Conservation (phyloP, 768 basidiomycete genomes). For the Gautieria morchelliformis region DNA sequence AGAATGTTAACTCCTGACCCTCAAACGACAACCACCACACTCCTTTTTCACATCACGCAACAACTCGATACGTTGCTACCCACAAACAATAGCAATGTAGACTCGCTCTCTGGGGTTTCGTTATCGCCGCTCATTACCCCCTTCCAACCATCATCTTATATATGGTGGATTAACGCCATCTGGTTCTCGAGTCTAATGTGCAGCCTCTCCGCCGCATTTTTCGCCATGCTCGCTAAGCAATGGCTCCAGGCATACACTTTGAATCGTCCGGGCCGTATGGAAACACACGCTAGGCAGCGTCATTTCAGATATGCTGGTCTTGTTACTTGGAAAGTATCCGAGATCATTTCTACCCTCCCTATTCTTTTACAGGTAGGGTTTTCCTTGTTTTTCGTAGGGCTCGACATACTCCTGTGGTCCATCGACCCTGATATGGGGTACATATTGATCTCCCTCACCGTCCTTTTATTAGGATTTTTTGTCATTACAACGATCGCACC, state of each 20-base stretch:
- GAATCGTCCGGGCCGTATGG: conserved; percentile 5
- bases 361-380: conserved; percentile 14
- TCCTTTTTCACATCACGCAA: not conserved
- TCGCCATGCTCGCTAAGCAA: conserved; percentile 21
- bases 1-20: conserved; percentile 11
- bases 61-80: not conserved
- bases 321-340: conserved; percentile 14
- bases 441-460: not conserved
- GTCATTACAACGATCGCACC: not conserved
- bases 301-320: conserved; percentile 16
- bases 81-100: not conserved
- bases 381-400: conserved; percentile 13
- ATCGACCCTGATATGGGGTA: conserved; percentile 10
- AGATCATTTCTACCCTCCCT: conserved; percentile 16
- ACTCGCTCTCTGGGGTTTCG: not conserved
- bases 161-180: conserved; percentile 31
- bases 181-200: conserved; percentile 19
- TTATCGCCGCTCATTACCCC: not conserved
- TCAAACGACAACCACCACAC: not conserved
- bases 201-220: conserved; percentile 16
- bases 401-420: conserved; percentile 11
- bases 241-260: conserved; percentile 16
- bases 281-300: conserved; percentile 10
- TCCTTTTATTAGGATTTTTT: conserved; percentile 1
- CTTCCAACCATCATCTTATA: conserved; percentile 26